Conservation (phyloP, 352 stramenopile species). For the Phytopythium sindhum region DNA sequence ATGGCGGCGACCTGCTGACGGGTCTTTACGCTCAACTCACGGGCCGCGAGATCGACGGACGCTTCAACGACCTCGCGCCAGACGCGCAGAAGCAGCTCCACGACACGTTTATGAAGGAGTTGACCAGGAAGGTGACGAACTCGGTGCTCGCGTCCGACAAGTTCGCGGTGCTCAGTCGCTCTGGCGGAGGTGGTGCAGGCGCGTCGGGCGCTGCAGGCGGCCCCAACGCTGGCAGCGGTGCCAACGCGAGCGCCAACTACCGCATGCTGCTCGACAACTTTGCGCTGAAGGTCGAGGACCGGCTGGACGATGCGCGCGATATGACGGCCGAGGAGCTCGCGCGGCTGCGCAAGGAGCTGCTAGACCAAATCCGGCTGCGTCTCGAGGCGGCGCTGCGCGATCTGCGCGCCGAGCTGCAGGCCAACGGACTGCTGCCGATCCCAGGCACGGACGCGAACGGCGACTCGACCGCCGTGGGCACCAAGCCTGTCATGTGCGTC, state of each 20-base stretch:
- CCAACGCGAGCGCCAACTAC: conserved; percentile 62
- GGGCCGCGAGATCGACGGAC: conserved; percentile 43
- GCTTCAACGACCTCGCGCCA: conserved; percentile 33
- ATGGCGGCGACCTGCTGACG: conserved; percentile 39
- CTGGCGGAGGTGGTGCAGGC: conserved; percentile 3
- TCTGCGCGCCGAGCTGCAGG: conserved; percentile 58
- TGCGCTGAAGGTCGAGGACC: conserved; percentile 66
- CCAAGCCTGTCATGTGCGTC: conserved; percentile 81
- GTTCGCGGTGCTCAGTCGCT: conserved; percentile 5
- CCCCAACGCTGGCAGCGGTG: neutral
- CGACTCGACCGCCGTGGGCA: conserved; percentile 73
- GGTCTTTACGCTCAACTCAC: conserved; percentile 64
- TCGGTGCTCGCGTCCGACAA: conserved; percentile 51
- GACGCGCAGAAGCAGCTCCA: conserved; percentile 60
- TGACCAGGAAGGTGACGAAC: conserved; percentile 77
- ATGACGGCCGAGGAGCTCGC: conserved; percentile 59
- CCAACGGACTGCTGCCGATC: conserved; percentile 20
- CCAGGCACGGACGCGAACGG: conserved; percentile 27
- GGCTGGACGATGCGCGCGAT: conserved; percentile 58
- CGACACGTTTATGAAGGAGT: conserved; percentile 67
- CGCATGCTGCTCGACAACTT: conserved; percentile 70
- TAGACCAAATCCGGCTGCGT: conserved; percentile 54
- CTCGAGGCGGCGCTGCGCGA: conserved; percentile 60
- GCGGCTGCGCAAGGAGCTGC: conserved; percentile 57
- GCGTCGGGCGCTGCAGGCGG: conserved; percentile 5